Evolutionary conservation across 148 eudicot genomes (phyloP), one percentile per base, ranked within the genome.

Genomic region (Salicornia ramosissima): DNA sequence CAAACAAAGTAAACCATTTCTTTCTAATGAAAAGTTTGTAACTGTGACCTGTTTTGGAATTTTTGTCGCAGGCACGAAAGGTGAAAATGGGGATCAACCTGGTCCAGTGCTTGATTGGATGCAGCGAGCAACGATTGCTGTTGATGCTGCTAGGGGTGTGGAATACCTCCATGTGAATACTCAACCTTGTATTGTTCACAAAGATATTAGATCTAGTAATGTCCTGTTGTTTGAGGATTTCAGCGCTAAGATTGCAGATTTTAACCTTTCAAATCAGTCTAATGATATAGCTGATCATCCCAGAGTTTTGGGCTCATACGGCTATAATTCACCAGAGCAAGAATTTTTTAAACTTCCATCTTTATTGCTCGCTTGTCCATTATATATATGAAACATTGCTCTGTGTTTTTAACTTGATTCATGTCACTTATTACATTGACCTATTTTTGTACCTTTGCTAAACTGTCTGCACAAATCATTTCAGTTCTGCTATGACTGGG

Each of bases 201-300:
- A 87, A 75, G 90, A 86, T 73, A 74, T 86, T 64, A 78, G 90
- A 74, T 86, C 90, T 16, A 81, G 87, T 74, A 86, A 86, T 76
- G 80, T 86, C 64, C 82, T 86, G 22, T 70, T 86, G 58, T 86
- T 86, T 57, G 87, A 86, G 58, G 87, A 86, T 52, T 83, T 81
- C 72, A 80, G 68, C 75, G 90, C 90, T 42, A 86, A 86, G 77
- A 74, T 86, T 64, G 90, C 87, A 28, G 90, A 86, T 76, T 86
- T 80, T 74, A 86, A 86, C 58, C 87, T 86, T 40, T 84, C 85
- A 28, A 86, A 86, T 74, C 90, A 86, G 78, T 83, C 90, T 73
- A 87, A 87, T 70, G 90, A 86, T 77, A 86, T 83, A 85, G 90
- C 90, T 77, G 90, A 87, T 74, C 87, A 87, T 65, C 83, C 90